phyloP scores from a whole-genome alignment of 768 basidiomycete genomes.

The Polyporus arcularius region DNA sequence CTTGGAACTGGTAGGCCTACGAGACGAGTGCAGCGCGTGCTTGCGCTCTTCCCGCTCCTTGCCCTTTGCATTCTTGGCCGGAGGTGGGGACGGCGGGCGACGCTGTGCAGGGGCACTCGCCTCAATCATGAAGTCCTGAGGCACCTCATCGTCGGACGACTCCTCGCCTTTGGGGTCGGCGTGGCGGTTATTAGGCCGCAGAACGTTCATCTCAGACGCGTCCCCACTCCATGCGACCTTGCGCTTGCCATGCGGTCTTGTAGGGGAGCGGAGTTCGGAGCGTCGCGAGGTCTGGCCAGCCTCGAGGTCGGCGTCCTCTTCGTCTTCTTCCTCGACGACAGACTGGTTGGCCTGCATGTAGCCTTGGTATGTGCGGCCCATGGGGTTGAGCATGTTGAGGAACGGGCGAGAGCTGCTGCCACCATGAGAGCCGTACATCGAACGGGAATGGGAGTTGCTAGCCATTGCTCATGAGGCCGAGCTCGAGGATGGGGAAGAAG shows the following conservation, averaged over 20 bases:
- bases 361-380: conserved; percentile 71
- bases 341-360: conserved; percentile 76
- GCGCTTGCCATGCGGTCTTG: conserved; percentile 46
- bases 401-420: conserved; percentile 74
- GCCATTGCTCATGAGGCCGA: conserved; percentile 14
- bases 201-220: conserved; percentile 53
- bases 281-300: conserved; percentile 51
- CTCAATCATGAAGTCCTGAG: conserved; percentile 86
- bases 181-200: conserved; percentile 73
- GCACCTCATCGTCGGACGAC: conserved; percentile 81
- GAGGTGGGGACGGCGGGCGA: conserved; percentile 19
- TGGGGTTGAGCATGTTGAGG: conserved; percentile 81
- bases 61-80: conserved; percentile 30
- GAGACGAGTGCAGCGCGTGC: conserved; percentile 49
- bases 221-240: conserved; percentile 61
- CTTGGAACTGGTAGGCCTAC: conserved; percentile 34
- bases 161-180: conserved; percentile 63
- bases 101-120: conserved; percentile 46
- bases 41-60: conserved; percentile 37
- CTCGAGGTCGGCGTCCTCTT: conserved; percentile 58
- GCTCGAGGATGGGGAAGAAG: background rate
- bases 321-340: conserved; percentile 72
- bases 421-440: conserved; percentile 33
- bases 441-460: conserved; percentile 24
- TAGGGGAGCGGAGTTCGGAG: conserved; percentile 31